Percentiles rank a stretch among this genome's conserved stretches.
Evolutionary conservation across 225 moss, liverwort and hornwort genomes (phyloP).

Genomic region (Rhytidiadelphus loreus): DNA sequence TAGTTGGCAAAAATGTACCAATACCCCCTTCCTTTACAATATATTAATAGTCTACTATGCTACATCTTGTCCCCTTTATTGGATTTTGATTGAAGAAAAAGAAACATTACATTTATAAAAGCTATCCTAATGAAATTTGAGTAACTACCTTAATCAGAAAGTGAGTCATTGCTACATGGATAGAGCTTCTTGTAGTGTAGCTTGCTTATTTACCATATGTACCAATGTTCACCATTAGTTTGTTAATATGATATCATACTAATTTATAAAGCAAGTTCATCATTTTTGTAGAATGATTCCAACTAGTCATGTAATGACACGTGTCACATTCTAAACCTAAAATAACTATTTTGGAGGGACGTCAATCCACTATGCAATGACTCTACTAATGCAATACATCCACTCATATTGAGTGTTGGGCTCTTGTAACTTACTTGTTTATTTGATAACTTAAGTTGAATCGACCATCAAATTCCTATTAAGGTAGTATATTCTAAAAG

Average conservation of each 20-base stretch:
- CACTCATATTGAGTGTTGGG: too few relatives aligned
- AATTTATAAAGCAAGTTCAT: background rate
- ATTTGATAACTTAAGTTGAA: too few relatives aligned
- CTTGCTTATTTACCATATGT: background rate
- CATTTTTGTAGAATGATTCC: background rate
- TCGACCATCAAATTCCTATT: too few relatives aligned
- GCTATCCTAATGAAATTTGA: background rate
- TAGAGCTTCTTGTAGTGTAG: fast-evolving
- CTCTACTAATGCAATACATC: background rate
- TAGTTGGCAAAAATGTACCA: too few relatives aligned
- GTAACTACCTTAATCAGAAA: background rate
- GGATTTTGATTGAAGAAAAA: fast-evolving
- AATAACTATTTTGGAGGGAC: background rate
- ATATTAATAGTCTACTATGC: too few relatives aligned
- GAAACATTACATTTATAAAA: fast-evolving
- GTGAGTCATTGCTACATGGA: fast-evolving
- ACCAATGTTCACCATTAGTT: background rate
- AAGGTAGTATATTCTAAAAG: too few relatives aligned
- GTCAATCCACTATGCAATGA: background rate
- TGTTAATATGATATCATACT: too few relatives aligned
- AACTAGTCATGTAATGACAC: background rate
- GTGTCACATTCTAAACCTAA: too few relatives aligned
- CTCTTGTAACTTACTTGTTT: too few relatives aligned
- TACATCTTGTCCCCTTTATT: background rate
- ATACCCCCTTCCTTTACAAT: fast-evolving